Evolutionary conservation across 805 yeast species (phyloP).

Genomic region (Candida palmyrensis): DNA sequence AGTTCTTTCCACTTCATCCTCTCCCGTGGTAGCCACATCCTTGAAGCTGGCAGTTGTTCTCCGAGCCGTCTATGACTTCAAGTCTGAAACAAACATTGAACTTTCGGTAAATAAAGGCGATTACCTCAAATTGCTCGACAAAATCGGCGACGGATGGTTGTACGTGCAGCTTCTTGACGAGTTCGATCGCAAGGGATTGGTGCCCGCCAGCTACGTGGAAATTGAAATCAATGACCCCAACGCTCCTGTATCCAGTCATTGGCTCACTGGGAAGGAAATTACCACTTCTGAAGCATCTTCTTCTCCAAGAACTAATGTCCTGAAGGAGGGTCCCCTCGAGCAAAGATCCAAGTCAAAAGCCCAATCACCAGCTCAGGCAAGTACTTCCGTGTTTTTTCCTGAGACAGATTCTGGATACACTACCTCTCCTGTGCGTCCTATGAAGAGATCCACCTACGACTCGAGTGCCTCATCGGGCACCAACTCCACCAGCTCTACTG

Average conservation of each 20-base stretch:
- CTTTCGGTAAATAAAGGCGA: constrained; percentile 22
- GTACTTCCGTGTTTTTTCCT: too few species aligned
- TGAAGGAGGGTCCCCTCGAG: not conserved
- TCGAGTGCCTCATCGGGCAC: too few species aligned
- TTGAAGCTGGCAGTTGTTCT: constrained; percentile 13
- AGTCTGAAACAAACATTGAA: constrained; percentile 22
- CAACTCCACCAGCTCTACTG: not conserved
- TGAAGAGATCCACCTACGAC: too few species aligned
- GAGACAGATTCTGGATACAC: too few species aligned
- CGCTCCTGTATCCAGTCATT: constrained; percentile 26
- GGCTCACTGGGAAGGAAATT: constrained; percentile 22
- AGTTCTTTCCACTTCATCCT: constrained; percentile 5
- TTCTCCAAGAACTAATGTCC: constrained; percentile 3
- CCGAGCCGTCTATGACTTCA: constrained; percentile 26
- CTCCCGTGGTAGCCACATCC: constrained; percentile 5
- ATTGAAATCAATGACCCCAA: constrained; percentile 33
- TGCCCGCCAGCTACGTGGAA: constrained; percentile 36
- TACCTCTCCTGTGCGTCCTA: too few species aligned
- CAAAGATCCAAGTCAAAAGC: too few species aligned
- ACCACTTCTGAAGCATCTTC: too few species aligned
- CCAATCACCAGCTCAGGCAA: not conserved
- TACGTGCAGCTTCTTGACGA: constrained; percentile 16
- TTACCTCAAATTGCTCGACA: constrained; percentile 25
- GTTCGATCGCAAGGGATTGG: constrained; percentile 17
- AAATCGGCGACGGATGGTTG: constrained; percentile 39